A percentile compares a stretch with the other conserved stretches of the same genome.
Conservation (phyloP, 495 filamentous ascomycete species). For the Tuber brumale region DNA sequence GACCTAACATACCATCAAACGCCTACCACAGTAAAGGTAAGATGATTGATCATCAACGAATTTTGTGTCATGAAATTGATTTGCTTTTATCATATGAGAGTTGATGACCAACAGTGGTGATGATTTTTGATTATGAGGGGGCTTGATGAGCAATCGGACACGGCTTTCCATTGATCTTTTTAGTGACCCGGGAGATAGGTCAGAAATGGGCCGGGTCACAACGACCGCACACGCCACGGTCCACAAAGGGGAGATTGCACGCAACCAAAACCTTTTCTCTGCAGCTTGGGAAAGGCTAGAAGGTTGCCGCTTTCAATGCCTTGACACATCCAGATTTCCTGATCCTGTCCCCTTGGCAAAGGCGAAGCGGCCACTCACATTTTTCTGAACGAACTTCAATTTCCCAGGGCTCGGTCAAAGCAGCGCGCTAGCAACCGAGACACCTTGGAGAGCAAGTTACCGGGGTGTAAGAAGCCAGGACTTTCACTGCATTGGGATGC, state of each 20-base stretch:
- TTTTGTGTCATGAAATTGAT: not conserved
- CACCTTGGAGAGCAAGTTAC: constrained; percentile 21
- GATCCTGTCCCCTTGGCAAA: constrained; percentile 12
- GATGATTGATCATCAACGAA: not conserved
- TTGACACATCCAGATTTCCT: constrained; percentile 20
- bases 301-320: constrained; percentile 24
- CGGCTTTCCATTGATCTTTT: not conserved
- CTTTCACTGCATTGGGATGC: constrained; percentile 32
- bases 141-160: not conserved
- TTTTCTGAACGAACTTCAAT: constrained; percentile 28
- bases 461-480: constrained; percentile 14
- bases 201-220: not conserved
- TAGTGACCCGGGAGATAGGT: not conserved
- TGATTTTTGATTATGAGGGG: not conserved
- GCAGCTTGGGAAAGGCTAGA: constrained; percentile 1
- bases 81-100: not conserved
- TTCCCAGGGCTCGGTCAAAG: constrained; percentile 37
- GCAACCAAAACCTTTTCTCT: not conserved
- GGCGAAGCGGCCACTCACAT: constrained; percentile 28
- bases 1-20: not conserved
- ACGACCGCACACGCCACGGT: not conserved
- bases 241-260: constrained; percentile 1
- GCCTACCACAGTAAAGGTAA: not conserved
- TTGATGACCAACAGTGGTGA: not conserved
- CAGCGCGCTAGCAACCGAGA: constrained; percentile 35